phyloP scores from a whole-genome alignment of 2,329 filamentous ascomycete genomes.

The Neonectria neomacrospora region DNA sequence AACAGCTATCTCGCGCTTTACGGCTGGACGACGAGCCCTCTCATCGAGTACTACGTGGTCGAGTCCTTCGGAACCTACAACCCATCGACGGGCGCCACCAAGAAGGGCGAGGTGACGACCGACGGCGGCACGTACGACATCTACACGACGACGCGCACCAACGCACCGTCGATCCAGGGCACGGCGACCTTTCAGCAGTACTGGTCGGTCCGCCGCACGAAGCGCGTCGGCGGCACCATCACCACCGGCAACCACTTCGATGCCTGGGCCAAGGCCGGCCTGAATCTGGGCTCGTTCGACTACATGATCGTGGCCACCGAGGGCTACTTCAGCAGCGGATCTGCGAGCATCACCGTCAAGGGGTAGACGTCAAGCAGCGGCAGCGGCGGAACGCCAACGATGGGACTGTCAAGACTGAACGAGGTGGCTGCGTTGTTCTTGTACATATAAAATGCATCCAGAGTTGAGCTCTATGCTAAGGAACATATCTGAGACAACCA shows the following conservation, averaged over 20 bases:
- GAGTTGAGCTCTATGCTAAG: constrained; percentile 19
- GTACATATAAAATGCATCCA: constrained; percentile 21
- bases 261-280: constrained; percentile 59
- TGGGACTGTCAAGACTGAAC: background rate
- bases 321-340: constrained; percentile 61
- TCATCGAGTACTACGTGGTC: constrained; percentile 54
- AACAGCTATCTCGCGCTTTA: constrained; percentile 53
- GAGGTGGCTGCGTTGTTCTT: constrained; percentile 3
- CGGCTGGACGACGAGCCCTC: constrained; percentile 52
- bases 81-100: constrained; percentile 46
- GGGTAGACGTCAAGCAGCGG: constrained; percentile 11
- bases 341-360: constrained; percentile 57
- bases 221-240: constrained; percentile 62
- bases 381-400: background rate
- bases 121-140: constrained; percentile 53
- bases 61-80: constrained; percentile 53
- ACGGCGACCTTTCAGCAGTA: constrained; percentile 63
- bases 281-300: constrained; percentile 59
- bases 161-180: constrained; percentile 59
- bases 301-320: constrained; percentile 67
- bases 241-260: constrained; percentile 62
- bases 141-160: constrained; percentile 49
- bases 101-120: constrained; percentile 47
- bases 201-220: constrained; percentile 60
- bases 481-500: constrained; percentile 1